Evolutionary conservation across 2,329 filamentous ascomycete genomes (phyloP), one percentile per base, ranked within the genome.

Genomic region (Fusarium domesticum): DNA sequence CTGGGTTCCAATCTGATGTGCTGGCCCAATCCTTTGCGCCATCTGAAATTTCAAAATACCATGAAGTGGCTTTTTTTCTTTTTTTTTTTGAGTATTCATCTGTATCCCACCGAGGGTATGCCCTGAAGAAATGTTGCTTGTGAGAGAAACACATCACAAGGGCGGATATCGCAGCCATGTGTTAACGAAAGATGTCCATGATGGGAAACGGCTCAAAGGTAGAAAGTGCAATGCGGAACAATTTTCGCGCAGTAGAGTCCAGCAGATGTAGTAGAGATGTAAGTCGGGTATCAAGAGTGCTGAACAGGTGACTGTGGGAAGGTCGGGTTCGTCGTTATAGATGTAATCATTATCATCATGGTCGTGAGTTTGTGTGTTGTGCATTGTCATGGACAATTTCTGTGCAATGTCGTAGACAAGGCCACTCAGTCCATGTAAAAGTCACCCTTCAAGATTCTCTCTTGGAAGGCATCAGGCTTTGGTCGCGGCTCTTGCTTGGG

Each of bases 401-500:
- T 23, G 20, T 23, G 20, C 20, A 6, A n/a, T 23, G 20, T 23
- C 10, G 20, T 6, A 23, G 6, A 16, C 28, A 16, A 6, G 17
- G n/a, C 28, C 18, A 33, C 48, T 76, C 76, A 96, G 64, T 96
- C 91, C 90, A 97, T 96, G 73, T 93, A 93, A 62, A 98, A 97
- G 63, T 98, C 93, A 35, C 92, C 93, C 72, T 96, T 93, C 56
- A 98, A 78, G 60, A 98, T 97, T 56, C 95, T 83, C 77, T 98
- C 93, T 69, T 96, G 91, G 72, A 96, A 93, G 51, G 86, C 86
- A 71, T 98, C 93, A 20, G 92, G 91, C 74, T 92, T 95, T 54
- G 76, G 76, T 30, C 76, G 72, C 59, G 75, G 68, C 38, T 49
- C 45, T 31, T 54, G 56, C 43, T 46, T 59, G 6, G 73, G 71